A percentile compares a stretch with the other conserved stretches of the same genome.
These are phyloP conservation scores for Aspergillus cejpii DNA, from an alignment of 2,329 filamentous ascomycete species.

Conservation along the genomic window DNA sequence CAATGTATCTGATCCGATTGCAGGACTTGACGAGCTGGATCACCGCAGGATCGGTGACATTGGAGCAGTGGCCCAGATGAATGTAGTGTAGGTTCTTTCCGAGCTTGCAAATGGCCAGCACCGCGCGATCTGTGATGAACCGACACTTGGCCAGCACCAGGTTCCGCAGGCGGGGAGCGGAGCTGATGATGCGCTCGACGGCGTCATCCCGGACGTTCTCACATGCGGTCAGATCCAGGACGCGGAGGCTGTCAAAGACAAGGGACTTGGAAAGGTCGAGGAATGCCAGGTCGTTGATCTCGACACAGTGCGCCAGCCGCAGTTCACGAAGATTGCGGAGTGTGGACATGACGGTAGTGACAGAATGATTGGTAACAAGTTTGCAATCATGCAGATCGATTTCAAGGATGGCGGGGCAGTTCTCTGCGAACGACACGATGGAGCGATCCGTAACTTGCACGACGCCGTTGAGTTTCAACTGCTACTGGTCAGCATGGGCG, in stretches of 20 bases:
- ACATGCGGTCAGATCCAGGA: conserved; percentile 89
- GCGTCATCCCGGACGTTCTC: conserved; percentile 75
- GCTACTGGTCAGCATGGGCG: conserved; percentile 13
- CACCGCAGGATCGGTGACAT: conserved; percentile 85
- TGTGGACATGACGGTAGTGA: conserved; percentile 71
- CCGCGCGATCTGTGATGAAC: conserved; percentile 82
- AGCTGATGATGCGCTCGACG: conserved; percentile 78
- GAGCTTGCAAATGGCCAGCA: conserved; percentile 77
- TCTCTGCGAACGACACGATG: conserved; percentile 74
- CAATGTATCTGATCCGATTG: conserved; percentile 94
- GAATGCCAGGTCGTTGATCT: conserved; percentile 85
- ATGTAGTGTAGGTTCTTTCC: conserved; percentile 97
- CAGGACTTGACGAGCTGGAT: conserved; percentile 75
- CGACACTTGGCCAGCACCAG: conserved; percentile 91
- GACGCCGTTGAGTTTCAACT: conserved; percentile 94
- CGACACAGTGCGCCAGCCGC: conserved; percentile 74
- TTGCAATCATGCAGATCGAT: conserved; percentile 88
- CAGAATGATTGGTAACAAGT: conserved; percentile 71
- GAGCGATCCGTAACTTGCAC: conserved; percentile 73
- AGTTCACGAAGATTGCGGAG: conserved; percentile 83
- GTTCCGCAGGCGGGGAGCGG: conserved; percentile 82
- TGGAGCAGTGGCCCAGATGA: conserved; percentile 85
- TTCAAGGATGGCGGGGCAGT: conserved; percentile 90
- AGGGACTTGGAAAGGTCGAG: conserved; percentile 62
- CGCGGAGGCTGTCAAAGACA: conserved; percentile 79